Evolutionary conservation across 805 yeast species (phyloP), one percentile per base, ranked within the genome.

Genomic region (Candida germanica): DNA sequence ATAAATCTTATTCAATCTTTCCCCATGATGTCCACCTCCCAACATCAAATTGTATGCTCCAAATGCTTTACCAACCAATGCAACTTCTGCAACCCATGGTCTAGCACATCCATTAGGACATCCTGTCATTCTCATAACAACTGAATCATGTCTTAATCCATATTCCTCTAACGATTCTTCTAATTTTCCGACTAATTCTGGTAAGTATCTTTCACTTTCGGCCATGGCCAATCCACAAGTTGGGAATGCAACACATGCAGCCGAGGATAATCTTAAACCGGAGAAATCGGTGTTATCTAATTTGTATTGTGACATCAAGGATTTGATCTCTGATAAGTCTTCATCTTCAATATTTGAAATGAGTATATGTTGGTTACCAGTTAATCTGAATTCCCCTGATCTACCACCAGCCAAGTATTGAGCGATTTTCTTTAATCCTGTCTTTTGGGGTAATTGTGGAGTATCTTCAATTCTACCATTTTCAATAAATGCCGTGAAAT

Each of bases 221-320:
- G 98, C 98, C 97, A 91, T 88, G 13, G 98, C 98, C 55, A 91
- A 76, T 49, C 98, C 98, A 78, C 98, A 91, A 1, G 98, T 91
- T 49, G 98, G 98, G 77, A 91, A 81, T 2, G 96, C 97, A 40
- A 91, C 98, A 77, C 98, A 91, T 0, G 98, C 95, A 17, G 95
- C 88, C 6, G 96, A 87, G 7, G 95, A 83, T 40, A 87, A 73
- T 61, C 98, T 79, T 54, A 91, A 71, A 3, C 84, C 94, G 38
- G 94, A 80, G 63, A 80, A 84, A 47, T 80, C 75, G 34, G 88
- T 73, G 66, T 87, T 88, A 58, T 87, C 96, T 46, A 91, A 73
- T 60, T 83, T 85, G 65, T 83, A 85, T 56, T 83, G 63, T 26
- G 75, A 74, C 64, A 91, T 64, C 21, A 87, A 50, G 19, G 61